Percentiles rank a stretch among this genome's conserved stretches.
These are phyloP conservation scores for Abelmoschus esculentus DNA, from an alignment of 345 rosid genomes.

Conservation along the genomic window DNA sequence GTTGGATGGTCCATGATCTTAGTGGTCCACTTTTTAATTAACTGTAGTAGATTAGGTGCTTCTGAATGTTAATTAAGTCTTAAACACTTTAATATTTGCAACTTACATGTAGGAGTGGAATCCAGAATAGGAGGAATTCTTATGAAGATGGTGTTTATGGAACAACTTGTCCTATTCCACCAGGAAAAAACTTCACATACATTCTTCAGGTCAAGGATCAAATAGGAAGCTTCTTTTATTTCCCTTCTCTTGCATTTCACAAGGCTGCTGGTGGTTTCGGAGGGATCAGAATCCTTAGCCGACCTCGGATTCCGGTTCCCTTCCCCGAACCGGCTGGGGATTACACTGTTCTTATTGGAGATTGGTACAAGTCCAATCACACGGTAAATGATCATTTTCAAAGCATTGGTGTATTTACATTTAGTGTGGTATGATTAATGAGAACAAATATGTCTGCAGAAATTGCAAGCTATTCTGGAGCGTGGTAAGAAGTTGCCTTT, in stretches of 20 bases:
- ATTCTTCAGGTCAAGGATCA: slow-evolving; percentile 72
- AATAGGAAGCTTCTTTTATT: slow-evolving; percentile 70
- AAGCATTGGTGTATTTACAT: not conserved
- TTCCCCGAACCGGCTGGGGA: slow-evolving; percentile 54
- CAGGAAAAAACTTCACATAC: slow-evolving; percentile 63
- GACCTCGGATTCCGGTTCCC: slow-evolving; percentile 65
- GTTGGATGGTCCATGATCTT: not conserved
- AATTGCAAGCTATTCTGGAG: slow-evolving; percentile 48
- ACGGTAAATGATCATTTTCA: slow-evolving; percentile 33
- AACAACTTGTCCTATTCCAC: slow-evolving; percentile 75
- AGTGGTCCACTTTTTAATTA: slow-evolving; percentile 6
- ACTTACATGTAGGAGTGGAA: slow-evolving; percentile 36
- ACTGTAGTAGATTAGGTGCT: slow-evolving; percentile 17
- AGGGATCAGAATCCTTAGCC: slow-evolving; percentile 61
- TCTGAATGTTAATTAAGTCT: not conserved
- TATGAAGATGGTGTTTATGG: slow-evolving; percentile 60
- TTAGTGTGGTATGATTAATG: no score
- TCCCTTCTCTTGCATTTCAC: slow-evolving; percentile 70
- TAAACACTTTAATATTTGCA: not conserved
- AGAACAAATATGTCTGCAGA: slow-evolving; percentile 23
- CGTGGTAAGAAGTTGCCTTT: slow-evolving; percentile 55
- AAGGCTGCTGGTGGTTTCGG: slow-evolving; percentile 78
- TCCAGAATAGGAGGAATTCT: slow-evolving; percentile 70
- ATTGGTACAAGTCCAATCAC: slow-evolving; percentile 67
- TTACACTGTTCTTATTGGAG: slow-evolving; percentile 62